Percentiles rank a stretch among this genome's conserved stretches.
Evolutionary conservation across 441 rosid species (phyloP).

Genomic region (Erodium moschatum): DNA sequence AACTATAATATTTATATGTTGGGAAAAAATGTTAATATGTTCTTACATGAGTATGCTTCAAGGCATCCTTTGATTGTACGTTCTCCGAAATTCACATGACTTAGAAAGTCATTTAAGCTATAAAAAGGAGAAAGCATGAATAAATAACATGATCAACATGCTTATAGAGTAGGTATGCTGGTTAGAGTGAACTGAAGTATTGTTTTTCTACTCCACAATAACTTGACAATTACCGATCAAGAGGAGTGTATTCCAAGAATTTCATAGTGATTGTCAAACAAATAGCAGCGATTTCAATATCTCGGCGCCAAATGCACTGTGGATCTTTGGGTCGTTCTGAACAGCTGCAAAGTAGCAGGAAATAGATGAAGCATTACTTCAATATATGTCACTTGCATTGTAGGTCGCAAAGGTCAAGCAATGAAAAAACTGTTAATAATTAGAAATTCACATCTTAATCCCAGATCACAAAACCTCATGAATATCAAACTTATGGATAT

Average conservation of each 20-base stretch:
- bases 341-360: background rate
- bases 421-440: background rate
- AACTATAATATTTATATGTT: background rate
- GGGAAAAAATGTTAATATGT: background rate
- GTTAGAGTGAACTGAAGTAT: background rate
- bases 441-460: background rate
- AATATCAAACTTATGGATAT: background rate
- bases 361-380: background rate
- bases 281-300: background rate
- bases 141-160: background rate
- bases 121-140: slow-evolving; percentile 10
- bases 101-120: slow-evolving; percentile 66
- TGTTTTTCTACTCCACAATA: background rate
- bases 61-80: slow-evolving; percentile 66
- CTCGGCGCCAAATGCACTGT: background rate
- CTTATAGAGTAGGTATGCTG: background rate
- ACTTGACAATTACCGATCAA: slow-evolving; percentile 45
- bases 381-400: background rate
- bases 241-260: slow-evolving; percentile 76
- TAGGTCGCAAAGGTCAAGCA: background rate
- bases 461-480: background rate
- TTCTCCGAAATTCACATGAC: slow-evolving; percentile 67
- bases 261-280: slow-evolving; percentile 37
- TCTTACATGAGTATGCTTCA: slow-evolving; percentile 89
- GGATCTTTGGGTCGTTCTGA: background rate